phyloP scores from a whole-genome alignment of 192 early-diverging fungal species.

The Phycomyces blakesleeanus region DNA sequence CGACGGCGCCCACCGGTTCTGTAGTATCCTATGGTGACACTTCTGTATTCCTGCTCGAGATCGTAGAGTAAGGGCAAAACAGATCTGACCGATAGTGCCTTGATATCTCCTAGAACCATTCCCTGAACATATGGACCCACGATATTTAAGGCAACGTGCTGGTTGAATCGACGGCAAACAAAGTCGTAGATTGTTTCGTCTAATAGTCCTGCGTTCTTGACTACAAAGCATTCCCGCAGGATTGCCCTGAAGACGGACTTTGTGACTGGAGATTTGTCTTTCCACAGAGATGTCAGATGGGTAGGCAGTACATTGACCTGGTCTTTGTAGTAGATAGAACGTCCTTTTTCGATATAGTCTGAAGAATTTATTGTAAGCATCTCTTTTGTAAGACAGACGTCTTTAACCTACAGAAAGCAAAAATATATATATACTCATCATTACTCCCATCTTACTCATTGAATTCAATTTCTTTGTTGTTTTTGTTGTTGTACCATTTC shows the following conservation, averaged over 20 bases:
- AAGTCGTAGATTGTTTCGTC: slow-evolving; percentile 88
- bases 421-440: too few species aligned
- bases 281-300: slow-evolving; percentile 26
- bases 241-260: slow-evolving; percentile 56
- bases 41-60: slow-evolving; percentile 56
- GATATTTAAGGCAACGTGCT: slow-evolving; percentile 69
- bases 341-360: slow-evolving; percentile 71
- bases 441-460: neutral
- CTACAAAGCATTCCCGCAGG: slow-evolving; percentile 53
- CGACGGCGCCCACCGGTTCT: slow-evolving; percentile 23
- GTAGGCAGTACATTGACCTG: slow-evolving; percentile 64
- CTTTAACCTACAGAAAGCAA: slow-evolving; percentile 41
- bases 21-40: slow-evolving; percentile 42
- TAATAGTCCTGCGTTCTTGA: slow-evolving; percentile 2
- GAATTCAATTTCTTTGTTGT: neutral
- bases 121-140: slow-evolving; percentile 88
- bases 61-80: slow-evolving; percentile 72
- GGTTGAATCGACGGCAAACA: slow-evolving; percentile 74
- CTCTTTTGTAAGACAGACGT: slow-evolving; percentile 57
- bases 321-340: slow-evolving; percentile 75
- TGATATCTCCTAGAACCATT: slow-evolving; percentile 86
- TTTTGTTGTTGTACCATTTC: slow-evolving; percentile 57
- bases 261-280: slow-evolving; percentile 37
- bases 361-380: slow-evolving; percentile 57
- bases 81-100: slow-evolving; percentile 71